Base-by-base conservation (phyloP, 2,329 filamentous ascomycete species). In the Penicillium sp. region DNA sequence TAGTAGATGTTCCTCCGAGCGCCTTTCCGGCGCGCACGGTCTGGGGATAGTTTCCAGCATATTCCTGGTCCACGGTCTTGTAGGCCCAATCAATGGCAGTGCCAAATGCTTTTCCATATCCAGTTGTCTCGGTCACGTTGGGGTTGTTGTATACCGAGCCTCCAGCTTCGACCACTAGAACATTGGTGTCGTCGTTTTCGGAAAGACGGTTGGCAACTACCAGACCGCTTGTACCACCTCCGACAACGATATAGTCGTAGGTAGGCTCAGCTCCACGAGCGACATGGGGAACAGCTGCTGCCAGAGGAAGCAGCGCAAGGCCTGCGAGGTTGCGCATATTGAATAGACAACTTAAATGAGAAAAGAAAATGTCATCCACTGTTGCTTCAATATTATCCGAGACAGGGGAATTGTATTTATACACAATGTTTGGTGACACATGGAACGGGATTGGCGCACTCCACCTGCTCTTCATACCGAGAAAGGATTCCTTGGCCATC, bases 51-150 rank as follows among this genome's bases (percentile, higher is more conserved):
- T 64, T 63, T 8, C 57, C 65, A 2, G 61, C 68, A 62, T 73
- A 73, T 24, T 61, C 68, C 52, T 78, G 75, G 13, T 66, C 63
- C 5, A 60, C 66, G 18, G 69, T 74, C 47, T 64, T 50, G 41
- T 75, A 77, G 2, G 62, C 59, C 73, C 71, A 78, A 53, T 77
- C 74, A 25, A 77, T 69, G 1, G 55, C 52, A 2, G 66, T 69
- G 10, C 63, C 65, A 16, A 71, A 68, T 1, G 67, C 62, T 1
- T 54, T 50, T 2, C 60, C 60, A 18, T 63, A 65, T 10, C 60
- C 59, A 3, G 28, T 36, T 5, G 62, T 51, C 16, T 61, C 48
- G 4, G 65, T 68, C 13, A 70, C 65, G 43, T 66, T 68, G 25
- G 45, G 44, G 49, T 69, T 69, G 43, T 66, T 52, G 16, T 56